Base-by-base conservation (phyloP, 1,139 yeast genomes). In the Hansenula anomala region DNA sequence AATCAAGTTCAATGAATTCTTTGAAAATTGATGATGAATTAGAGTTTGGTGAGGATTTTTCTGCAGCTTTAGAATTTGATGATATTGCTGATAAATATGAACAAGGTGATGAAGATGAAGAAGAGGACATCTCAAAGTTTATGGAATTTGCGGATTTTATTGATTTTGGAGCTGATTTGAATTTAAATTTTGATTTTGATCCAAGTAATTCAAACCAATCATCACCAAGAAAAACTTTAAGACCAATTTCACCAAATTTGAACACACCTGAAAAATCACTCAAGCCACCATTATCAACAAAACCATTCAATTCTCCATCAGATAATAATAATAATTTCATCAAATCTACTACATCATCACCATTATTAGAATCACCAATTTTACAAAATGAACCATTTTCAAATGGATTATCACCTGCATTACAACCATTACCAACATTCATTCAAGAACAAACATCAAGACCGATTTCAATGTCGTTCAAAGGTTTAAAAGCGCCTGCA, bases 401-500 rank as follows among this genome's bases (percentile, higher is more conserved):
- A 32, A 32, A 24, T 17, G 3, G 13, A 13, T 24, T 41, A 6
- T 46, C 55, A 15, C 53, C 52, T 22, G 48, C 45, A 36, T 36
- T 47, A 22, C 52, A 46, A 39, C 51, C 44, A 26, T 28, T 39
- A 6, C 41, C 45, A 18, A 11, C 6, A 4, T 46, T 34, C 25
- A 42, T 42, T 16, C 47, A 54, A 26, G 28, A 44, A 5, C 30
- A 31, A 12, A 6, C 43, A 23, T 55, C 59, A 34, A 64, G 87
- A 44, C 86, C 86, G 13, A 65, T 79, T 6, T 78, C 86, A 2
- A 74, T 78, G 82, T 79, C 88, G 1, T 80, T 79, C 59, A 72
- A 73, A 48, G 88, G 88, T 0, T 59, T 80, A 42, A 70, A 64
- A 40, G 82, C 79, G 0, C 81, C 87, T 1, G 66, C 76, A 1